phyloP scores from a whole-genome alignment of 352 stramenopile species.

The Lagenidium sp. region DNA sequence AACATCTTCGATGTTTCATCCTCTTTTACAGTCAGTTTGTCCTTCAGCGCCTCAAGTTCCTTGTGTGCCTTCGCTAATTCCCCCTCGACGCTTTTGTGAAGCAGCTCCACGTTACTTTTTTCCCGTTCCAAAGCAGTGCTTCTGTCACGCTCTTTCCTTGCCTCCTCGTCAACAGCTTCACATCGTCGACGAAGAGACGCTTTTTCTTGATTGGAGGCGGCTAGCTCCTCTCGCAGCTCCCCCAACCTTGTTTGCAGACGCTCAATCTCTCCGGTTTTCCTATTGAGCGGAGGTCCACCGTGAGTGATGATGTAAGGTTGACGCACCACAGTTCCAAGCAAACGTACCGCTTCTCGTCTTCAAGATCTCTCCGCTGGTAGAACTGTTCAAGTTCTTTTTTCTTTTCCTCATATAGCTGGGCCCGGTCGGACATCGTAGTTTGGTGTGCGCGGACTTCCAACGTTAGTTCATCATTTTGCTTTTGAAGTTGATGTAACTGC shows the following conservation, averaged over 20 bases:
- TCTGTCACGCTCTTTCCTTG: slow-evolving; percentile 44
- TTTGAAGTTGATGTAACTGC: slow-evolving; percentile 41
- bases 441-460: slow-evolving; percentile 49
- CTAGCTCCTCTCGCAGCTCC: slow-evolving; percentile 39
- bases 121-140: slow-evolving; percentile 46
- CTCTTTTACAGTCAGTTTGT: slow-evolving; percentile 57
- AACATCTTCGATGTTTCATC: slow-evolving; percentile 57
- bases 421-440: slow-evolving; percentile 31
- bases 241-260: slow-evolving; percentile 37
- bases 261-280: slow-evolving; percentile 44
- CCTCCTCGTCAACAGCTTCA: slow-evolving; percentile 26
- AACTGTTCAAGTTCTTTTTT: slow-evolving; percentile 59
- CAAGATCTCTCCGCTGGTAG: slow-evolving; percentile 39
- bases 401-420: slow-evolving; percentile 49
- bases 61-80: slow-evolving; percentile 19
- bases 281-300: neutral
- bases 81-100: slow-evolving; percentile 42
- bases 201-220: slow-evolving; percentile 33
- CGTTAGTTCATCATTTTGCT: slow-evolving; percentile 45
- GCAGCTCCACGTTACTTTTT: slow-evolving; percentile 49
- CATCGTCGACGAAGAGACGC: slow-evolving; percentile 35
- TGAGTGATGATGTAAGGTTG: neutral
- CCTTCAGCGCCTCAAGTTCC: slow-evolving; percentile 41
- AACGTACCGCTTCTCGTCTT: slow-evolving; percentile 35
- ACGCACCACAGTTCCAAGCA: neutral